phyloP scores from a whole-genome alignment of 441 rosid species.

The Macaranga tanarius region DNA sequence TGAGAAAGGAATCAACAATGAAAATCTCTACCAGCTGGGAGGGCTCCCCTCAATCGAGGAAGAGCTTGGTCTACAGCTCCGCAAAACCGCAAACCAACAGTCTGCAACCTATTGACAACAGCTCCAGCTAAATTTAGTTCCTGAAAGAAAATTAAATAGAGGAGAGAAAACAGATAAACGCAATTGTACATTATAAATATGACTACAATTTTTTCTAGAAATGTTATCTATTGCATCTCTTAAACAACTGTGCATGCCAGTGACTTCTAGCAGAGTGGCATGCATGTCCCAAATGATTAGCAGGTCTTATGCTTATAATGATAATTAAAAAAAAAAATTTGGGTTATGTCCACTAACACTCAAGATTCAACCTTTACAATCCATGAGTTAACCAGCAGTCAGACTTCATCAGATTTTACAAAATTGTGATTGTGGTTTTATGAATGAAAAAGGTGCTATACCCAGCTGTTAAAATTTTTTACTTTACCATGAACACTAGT shows the following conservation, averaged over 20 bases:
- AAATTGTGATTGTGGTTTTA: too few species aligned
- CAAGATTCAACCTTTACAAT: not conserved
- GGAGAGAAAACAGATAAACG: constrained; percentile 21
- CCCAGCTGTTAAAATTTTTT: too few species aligned
- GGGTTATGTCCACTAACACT: not conserved
- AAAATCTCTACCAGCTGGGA: constrained; percentile 64
- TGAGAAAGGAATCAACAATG: constrained; percentile 7
- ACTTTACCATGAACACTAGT: too few species aligned
- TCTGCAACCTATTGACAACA: constrained; percentile 89
- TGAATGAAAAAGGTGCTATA: too few species aligned
- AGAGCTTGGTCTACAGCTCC: constrained; percentile 91
- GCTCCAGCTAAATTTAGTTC: constrained; percentile 88
- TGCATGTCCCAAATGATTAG: too few species aligned
- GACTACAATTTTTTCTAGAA: not conserved
- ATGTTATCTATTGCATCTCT: not conserved
- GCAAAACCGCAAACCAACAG: constrained; percentile 89
- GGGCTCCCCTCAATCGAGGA: constrained; percentile 93
- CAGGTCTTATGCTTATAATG: not conserved
- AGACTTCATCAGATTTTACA: not conserved
- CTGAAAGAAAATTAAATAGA: constrained; percentile 46
- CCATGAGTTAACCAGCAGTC: not conserved
- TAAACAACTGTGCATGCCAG: not conserved
- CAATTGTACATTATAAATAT: constrained; percentile 10
- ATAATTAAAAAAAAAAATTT: not conserved
- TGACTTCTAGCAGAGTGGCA: not conserved